Evolutionary conservation across 2,329 filamentous ascomycete species (phyloP).

Genomic region (Colletotrichum sp.): DNA sequence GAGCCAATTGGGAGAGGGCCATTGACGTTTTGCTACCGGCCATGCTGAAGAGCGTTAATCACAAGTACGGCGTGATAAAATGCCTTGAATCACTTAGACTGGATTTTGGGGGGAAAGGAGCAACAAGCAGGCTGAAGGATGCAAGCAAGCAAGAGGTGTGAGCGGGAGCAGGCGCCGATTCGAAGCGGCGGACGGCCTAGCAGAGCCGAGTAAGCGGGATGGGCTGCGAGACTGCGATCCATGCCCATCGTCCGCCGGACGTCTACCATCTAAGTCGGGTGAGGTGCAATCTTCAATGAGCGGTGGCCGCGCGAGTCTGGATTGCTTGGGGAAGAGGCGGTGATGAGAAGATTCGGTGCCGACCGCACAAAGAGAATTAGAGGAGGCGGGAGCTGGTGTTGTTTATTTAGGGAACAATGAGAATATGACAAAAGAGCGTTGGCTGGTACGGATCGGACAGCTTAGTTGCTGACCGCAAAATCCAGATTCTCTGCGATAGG

Average conservation of each 20-base stretch:
- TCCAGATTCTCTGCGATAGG: background rate
- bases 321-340: background rate
- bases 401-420: background rate
- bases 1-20: background rate
- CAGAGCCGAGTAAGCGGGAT: conserved; percentile 1
- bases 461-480: background rate
- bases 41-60: background rate
- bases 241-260: background rate
- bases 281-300: background rate
- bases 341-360: background rate
- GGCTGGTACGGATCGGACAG: background rate
- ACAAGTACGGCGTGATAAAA: background rate
- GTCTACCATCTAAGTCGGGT: background rate
- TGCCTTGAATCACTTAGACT: background rate
- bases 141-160: background rate
- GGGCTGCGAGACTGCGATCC: background rate
- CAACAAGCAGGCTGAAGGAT: background rate
- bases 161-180: background rate
- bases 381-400: background rate
- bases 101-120: background rate
- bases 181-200: background rate
- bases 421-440: background rate
- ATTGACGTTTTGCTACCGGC: background rate
- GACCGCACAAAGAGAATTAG: background rate
- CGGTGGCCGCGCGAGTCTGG: background rate